Conservation (phyloP, 2,329 filamentous ascomycete species). For the Onygenales sp. region DNA sequence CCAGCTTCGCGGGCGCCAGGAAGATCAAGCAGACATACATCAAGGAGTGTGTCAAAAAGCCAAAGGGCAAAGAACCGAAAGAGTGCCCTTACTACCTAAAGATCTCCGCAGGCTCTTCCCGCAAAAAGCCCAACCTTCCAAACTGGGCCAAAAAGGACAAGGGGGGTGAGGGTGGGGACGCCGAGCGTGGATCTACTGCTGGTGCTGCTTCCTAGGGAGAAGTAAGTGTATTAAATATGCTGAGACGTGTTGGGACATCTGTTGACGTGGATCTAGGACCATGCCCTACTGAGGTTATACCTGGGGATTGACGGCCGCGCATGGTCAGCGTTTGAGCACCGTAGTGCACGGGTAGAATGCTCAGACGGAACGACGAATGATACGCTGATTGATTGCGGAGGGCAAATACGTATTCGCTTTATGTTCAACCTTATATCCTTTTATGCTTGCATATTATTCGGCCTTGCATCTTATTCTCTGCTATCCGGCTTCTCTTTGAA, state of each 20-base stretch:
- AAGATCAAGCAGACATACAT: not conserved
- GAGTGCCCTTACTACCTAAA: not conserved
- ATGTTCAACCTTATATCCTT: constrained; percentile 12
- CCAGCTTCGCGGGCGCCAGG: not conserved
- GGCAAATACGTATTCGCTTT: constrained; percentile 7
- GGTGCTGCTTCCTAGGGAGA: no score
- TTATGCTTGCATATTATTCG: no score
- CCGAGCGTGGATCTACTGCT: no score
- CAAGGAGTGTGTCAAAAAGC: not conserved
- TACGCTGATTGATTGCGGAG: not conserved
- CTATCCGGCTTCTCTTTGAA: no score
- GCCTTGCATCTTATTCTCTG: no score
- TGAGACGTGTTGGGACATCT: no score
- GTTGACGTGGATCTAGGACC: not conserved
- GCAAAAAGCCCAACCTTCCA: not conserved
- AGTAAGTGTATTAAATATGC: no score
- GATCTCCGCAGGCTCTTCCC: not conserved
- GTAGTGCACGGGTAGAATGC: no score
- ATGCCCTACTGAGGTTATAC: not conserved
- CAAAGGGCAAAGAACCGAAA: not conserved
- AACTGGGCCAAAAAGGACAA: not conserved
- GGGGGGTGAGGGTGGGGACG: not conserved
- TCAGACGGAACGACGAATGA: not conserved
- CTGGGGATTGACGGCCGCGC: no score
- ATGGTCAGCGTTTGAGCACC: no score